These are phyloP conservation scores for Diophrys appendiculata DNA, from an alignment of 73 alveolate species.

Conservation along the genomic window DNA sequence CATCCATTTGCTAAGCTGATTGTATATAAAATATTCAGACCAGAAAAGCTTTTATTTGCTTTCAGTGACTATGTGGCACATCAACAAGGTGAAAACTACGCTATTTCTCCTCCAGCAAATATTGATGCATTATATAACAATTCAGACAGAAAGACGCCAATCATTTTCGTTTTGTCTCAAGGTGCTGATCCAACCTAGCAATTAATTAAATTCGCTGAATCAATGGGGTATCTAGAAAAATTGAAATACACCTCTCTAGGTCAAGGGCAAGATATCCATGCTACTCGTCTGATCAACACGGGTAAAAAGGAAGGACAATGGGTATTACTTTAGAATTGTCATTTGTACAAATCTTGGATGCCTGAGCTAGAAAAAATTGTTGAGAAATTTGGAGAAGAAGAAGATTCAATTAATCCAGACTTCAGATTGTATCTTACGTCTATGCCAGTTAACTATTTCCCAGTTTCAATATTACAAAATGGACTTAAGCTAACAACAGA, in stretches of 20 bases:
- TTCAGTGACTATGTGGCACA: conserved; percentile 83
- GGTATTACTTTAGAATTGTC: conserved; percentile 99
- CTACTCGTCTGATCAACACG: conserved; percentile 89
- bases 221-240: conserved; percentile 77
- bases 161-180: conserved; percentile 95
- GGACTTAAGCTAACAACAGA: conserved; percentile 96
- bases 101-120: conserved; percentile 90
- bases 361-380: conserved; percentile 94
- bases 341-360: conserved; percentile 98
- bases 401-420: conserved; percentile 80
- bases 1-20: conserved; percentile 59
- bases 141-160: conserved; percentile 96
- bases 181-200: conserved; percentile 99
- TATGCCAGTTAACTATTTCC: conserved; percentile 98
- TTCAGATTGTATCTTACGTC: conserved; percentile 94
- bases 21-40: conserved; percentile 87
- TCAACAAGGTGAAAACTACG: conserved; percentile 86
- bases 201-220: conserved; percentile 85
- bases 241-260: conserved; percentile 97
- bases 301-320: conserved; percentile 97
- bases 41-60: conserved; percentile 89
- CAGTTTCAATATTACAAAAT: conserved; percentile 92
- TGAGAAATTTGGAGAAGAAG: conserved; percentile 89
- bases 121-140: conserved; percentile 96
- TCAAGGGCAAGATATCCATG: conserved; percentile 98